Conservation (phyloP, 768 basidiomycete genomes). For the Pleurotus tuoliensis region DNA sequence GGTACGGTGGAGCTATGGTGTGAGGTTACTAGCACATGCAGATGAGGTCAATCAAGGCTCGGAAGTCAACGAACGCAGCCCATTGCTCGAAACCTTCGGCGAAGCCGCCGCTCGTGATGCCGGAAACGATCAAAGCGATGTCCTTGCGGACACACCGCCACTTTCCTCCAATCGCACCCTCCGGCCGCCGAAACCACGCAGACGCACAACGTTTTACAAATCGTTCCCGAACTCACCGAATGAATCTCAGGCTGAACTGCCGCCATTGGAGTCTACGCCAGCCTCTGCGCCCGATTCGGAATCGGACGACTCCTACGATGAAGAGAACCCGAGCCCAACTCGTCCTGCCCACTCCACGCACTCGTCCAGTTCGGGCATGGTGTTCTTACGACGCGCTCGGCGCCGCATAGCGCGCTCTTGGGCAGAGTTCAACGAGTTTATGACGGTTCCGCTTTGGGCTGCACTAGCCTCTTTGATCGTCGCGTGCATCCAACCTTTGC, state of each 20-base stretch:
- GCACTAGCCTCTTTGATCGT: slow-evolving; percentile 72
- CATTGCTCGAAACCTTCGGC: slow-evolving; percentile 29
- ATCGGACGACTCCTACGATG: slow-evolving; percentile 18
- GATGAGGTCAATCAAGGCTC: slow-evolving; percentile 35
- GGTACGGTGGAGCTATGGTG: slow-evolving; percentile 93
- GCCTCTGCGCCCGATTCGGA: slow-evolving; percentile 13
- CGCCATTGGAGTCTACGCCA: slow-evolving; percentile 20
- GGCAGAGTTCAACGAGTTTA: slow-evolving; percentile 58
- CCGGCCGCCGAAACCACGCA: slow-evolving; percentile 14
- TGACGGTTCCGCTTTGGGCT: slow-evolving; percentile 88
- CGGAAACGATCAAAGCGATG: not conserved
- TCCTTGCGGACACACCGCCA: slow-evolving; percentile 2
- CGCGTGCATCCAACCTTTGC: slow-evolving; percentile 72
- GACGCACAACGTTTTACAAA: slow-evolving; percentile 48
- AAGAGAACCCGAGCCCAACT: slow-evolving; percentile 8
- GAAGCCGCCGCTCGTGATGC: slow-evolving; percentile 14
- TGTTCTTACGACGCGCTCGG: slow-evolving; percentile 18
- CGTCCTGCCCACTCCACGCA: not conserved
- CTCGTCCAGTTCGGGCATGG: not conserved
- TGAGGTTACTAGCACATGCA: slow-evolving; percentile 73
- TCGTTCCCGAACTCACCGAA: slow-evolving; percentile 64
- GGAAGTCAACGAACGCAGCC: slow-evolving; percentile 28
- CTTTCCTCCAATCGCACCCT: slow-evolving; percentile 3
- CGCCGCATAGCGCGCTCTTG: slow-evolving; percentile 25
- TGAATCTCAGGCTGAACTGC: slow-evolving; percentile 31